These are phyloP conservation scores for Akanthomyces muscarius DNA, from an alignment of 2,329 filamentous ascomycete species.

Conservation along the genomic window DNA sequence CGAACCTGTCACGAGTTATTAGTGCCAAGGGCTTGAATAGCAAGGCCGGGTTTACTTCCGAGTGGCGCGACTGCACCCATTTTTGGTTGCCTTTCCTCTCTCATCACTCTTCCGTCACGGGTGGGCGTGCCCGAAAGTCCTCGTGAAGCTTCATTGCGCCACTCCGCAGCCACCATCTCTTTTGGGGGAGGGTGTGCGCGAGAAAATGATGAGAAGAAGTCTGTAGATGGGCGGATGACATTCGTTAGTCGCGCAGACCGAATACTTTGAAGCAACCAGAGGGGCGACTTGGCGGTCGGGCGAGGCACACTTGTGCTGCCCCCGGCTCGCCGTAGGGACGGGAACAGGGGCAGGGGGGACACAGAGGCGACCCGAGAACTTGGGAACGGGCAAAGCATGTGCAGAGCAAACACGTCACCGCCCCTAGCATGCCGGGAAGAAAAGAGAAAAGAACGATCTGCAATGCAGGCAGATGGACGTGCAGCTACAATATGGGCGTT, in stretches of 20 bases:
- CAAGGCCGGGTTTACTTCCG: no score
- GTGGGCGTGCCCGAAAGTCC: not conserved
- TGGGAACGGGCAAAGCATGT: not conserved
- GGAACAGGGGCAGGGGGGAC: not conserved
- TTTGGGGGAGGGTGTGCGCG: not conserved
- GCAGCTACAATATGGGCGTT: not conserved
- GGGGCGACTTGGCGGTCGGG: no score
- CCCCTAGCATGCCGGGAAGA: not conserved
- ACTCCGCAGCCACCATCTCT: not conserved
- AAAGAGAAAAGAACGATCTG: not conserved
- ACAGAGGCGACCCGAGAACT: not conserved
- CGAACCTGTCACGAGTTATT: no score
- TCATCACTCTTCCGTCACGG: not conserved
- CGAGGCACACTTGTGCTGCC: no score
- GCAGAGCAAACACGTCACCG: not conserved
- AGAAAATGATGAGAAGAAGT: not conserved
- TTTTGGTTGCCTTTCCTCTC: not conserved
- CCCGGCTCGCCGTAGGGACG: not conserved
- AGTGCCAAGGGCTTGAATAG: no score
- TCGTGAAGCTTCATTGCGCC: not conserved
- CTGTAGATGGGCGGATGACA: not conserved
- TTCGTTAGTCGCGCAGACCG: no score
- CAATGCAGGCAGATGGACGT: not conserved
- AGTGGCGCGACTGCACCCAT: no score
- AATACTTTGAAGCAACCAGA: no score